Evolutionary conservation across 192 early-diverging fungal genomes (phyloP), one percentile per base, ranked within the genome.

Genomic region (Ambispora gerdemannii): DNA sequence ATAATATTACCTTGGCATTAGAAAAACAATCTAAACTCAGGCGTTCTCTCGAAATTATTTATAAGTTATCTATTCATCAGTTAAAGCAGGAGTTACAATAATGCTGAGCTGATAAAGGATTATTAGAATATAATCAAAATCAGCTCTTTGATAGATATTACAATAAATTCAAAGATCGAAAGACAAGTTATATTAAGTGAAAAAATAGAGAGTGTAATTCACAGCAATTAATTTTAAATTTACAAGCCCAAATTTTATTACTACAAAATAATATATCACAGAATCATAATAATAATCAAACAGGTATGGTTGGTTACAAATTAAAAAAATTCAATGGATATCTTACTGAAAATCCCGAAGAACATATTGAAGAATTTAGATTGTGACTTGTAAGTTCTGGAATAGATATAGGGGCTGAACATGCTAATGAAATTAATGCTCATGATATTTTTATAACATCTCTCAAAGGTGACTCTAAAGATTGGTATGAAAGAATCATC

Each of bases 191-290:
- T 58, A 58, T 58, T 47, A 47, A 6, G 17, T 10, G 43, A 6
- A 6, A 6, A 58, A n/a, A n/a, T n/a, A n/a, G n/a, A n/a, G n/a
- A n/a, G n/a, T n/a, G n/a, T n/a, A n/a, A n/a, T n/a, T n/a, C n/a
- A n/a, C n/a, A n/a, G n/a, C n/a, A n/a, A n/a, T n/a, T n/a, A n/a
- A n/a, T n/a, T n/a, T n/a, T n/a, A n/a, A n/a, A n/a, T n/a, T n/a
- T n/a, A n/a, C n/a, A n/a, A n/a, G n/a, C n/a, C n/a, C n/a, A n/a
- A n/a, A 58, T n/a, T 58, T 58, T 58, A 58, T 2, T 25, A 25
- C 27, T 58, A 58, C 55, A 58, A 3, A 58, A 58, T 58, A 66
- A 66, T 66, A 38, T 27, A 50, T n/a, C 47, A 51, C 49, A 50
- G 3, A 50, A 31, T 30, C 33, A 33, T 51, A 8, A 51, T 32